Evolutionary conservation across 495 filamentous ascomycete species (phyloP), one percentile per base, ranked within the genome.

Genomic region (Aspergillus affinis): DNA sequence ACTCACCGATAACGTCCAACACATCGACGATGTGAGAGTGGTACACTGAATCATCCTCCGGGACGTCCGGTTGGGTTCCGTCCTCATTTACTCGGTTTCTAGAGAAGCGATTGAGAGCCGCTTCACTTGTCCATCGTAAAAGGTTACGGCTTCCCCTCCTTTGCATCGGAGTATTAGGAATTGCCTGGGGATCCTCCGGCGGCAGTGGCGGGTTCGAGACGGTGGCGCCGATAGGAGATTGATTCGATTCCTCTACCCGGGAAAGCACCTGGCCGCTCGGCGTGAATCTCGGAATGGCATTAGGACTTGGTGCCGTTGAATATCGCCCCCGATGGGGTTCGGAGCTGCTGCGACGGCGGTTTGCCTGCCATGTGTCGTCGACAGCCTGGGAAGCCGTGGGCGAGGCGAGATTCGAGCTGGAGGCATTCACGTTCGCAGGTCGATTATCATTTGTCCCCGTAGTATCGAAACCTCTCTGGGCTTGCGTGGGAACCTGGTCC

Each of bases 1-100:
- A 29, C 59, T 67, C 74, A 89, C 88, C 88, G 59, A 91, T 83
- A 20, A 88, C 84, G 70, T 91, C 88, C 20, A 91, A 70, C 44
- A 89, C 77, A 69, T 91, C 86, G 27, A 90, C 86, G 27, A 91
- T 69, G 27, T 82, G 78, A 20, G 81, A 59, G 26, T 86, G 84
- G 63, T 86, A 84, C 55, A 85, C 79, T 9, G 70, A 62, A 10
- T 64, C 57, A 10, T 62, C 50, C 18, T 50, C 18, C 10, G 26
- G 30, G 12, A 71, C 59, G 15, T 61, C 59, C 4, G 71, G 66
- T 19, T 67, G 44, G 27, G 63, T 61, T 2, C 71, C 75, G 20
- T 55, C 66, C 0, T 77, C 61, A n/a, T 77, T 73, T 3, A 67
- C 66, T 15, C 70, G 73, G 55, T 78, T 77, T 17, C 77, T 65